These are phyloP conservation scores for Bacterosira constricta DNA, from an alignment of 108 stramenopile genomes.

Conservation along the genomic window DNA sequence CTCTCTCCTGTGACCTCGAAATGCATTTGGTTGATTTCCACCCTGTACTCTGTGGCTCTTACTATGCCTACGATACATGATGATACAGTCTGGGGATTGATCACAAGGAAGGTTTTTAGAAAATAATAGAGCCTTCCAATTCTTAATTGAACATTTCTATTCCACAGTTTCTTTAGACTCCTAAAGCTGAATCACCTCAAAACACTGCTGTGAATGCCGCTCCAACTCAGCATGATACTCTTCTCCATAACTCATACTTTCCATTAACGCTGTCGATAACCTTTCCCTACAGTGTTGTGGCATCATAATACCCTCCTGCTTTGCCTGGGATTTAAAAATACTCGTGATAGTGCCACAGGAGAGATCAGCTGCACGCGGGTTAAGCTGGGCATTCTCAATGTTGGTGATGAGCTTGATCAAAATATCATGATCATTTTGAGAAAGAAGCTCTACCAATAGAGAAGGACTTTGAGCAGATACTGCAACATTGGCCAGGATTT, in stretches of 20 bases:
- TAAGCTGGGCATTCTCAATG: conserved; percentile 9
- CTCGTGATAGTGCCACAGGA: conserved; percentile 11
- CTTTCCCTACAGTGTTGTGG: neutral
- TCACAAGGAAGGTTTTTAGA: no score
- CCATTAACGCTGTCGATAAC: conserved; percentile 1
- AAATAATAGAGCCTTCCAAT: no score
- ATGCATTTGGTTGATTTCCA: no score
- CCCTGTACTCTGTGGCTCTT: no score
- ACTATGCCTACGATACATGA: no score
- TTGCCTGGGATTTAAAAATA: neutral
- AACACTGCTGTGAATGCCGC: conserved; percentile 10
- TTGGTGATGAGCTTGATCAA: neutral
- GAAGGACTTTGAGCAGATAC: neutral
- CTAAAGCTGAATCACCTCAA: conserved; percentile 1
- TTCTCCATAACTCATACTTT: conserved; percentile 6
- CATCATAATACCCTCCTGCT: no score
- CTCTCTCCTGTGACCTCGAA: no score
- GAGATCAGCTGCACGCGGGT: conserved; percentile 19
- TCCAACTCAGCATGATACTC: conserved; percentile 21
- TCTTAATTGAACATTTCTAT: no score
- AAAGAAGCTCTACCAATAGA: neutral
- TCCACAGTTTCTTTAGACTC: no score
- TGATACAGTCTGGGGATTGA: no score
- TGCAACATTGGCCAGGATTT: conserved; percentile 24
- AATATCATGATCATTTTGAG: neutral